Evolutionary conservation across 169 alveolate genomes (phyloP).

Genomic region (Plasmodium coatneyi): DNA sequence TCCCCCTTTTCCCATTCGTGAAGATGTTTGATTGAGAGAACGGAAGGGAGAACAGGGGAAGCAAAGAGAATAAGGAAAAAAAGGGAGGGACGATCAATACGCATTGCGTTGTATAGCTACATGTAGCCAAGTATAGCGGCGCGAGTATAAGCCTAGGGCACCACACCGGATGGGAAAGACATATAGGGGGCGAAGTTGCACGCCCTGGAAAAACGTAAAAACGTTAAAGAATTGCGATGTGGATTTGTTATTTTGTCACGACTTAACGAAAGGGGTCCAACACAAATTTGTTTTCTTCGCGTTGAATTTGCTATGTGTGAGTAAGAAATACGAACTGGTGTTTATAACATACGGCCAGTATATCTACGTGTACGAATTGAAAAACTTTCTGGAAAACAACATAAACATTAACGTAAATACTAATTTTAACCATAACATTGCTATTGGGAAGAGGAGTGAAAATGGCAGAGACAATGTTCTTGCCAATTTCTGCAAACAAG

Average conservation of each 20-base stretch:
- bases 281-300: constrained; percentile 68
- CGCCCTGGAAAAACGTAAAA: constrained; percentile 67
- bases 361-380: constrained; percentile 56
- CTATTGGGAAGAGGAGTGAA: background rate
- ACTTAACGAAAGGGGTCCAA: constrained; percentile 19
- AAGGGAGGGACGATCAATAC: background rate
- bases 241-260: constrained; percentile 23
- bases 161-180: background rate
- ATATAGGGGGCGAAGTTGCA: background rate
- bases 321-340: constrained; percentile 64
- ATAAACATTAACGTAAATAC: background rate
- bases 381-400: constrained; percentile 23
- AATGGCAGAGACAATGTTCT: background rate
- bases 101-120: background rate
- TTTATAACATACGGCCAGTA: constrained; percentile 45
- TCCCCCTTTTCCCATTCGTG: background rate
- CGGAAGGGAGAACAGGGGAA: background rate
- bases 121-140: background rate
- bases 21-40: background rate
- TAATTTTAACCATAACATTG: background rate
- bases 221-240: constrained; percentile 21
- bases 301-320: constrained; percentile 48
- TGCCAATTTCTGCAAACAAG: constrained; percentile 19
- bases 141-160: background rate
- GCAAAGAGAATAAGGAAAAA: background rate